Evolutionary conservation across 176 grass and related monocot genomes (phyloP), one percentile per base, ranked within the genome.

Genomic region (Musa acuminata): DNA sequence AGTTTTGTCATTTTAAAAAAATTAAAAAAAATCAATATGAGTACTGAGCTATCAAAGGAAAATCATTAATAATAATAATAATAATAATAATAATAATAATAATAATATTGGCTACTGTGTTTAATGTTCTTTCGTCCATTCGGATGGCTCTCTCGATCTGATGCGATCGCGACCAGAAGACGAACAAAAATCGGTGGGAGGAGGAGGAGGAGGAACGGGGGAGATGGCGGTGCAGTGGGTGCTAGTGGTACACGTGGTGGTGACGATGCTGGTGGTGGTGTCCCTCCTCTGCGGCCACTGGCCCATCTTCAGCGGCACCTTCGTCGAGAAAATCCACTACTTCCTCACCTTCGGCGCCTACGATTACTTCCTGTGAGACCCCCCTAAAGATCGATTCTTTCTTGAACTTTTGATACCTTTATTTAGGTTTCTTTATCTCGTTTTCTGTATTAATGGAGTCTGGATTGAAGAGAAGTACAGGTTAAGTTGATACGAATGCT

Each of bases 281-380:
- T 87, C 95, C 27, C 89, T 99, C 79, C 86, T 99, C 12, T 99
- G 95, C 84, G 90, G 95, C 19, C 95, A 99, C 58, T 99, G 91
- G 95, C 95, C 95, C 73, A 99, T 99, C 81, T 99, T 99, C 69
- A 84, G 91, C 80, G 95, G 91, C 90, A 94, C 95, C 77, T 89
- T 99, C 86, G 51, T 99, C 73, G 82, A 99, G 80, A 82, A 86
- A 75, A 81, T 99, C 75, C 85, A 99, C 80, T 67, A 91, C 72
- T 94, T 99, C 84, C 84, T 99, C 60, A 94, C 90, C 68, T 91
- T 87, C 80, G 91, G 95, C 66, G 90, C 90, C 53, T 99, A 94
- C 78, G 84, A 93, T 78, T 82, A 94, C 89, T 87, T 99, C 66
- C 90, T 99, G 90, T 99, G 69, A 80, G 69, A 54, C 52, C 23